phyloP scores from a whole-genome alignment of 192 early-diverging fungal species.

The Umbelopsis sp. region DNA sequence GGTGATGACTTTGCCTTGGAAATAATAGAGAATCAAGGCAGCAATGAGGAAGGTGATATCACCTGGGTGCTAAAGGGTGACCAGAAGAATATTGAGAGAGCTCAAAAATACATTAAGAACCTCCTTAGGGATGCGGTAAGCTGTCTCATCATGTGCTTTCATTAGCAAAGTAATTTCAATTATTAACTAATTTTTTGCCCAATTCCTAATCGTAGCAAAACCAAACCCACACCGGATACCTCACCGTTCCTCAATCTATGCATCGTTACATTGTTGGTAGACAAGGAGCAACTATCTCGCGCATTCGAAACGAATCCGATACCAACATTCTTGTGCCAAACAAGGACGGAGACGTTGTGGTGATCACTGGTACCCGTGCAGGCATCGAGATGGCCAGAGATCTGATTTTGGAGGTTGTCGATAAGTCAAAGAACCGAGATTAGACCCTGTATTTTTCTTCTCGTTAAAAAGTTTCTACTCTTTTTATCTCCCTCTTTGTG shows the following conservation, averaged over 20 bases:
- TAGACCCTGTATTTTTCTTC: not conserved
- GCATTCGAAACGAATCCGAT: constrained; percentile 66
- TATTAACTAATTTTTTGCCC: not conserved
- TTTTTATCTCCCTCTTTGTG: too few species aligned
- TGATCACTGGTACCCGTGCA: constrained; percentile 58
- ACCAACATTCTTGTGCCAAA: constrained; percentile 67
- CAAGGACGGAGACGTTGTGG: constrained; percentile 36
- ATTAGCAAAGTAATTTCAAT: not conserved
- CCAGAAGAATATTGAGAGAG: constrained; percentile 47
- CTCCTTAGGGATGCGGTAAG: constrained; percentile 31
- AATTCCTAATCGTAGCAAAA: not conserved
- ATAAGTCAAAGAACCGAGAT: constrained; percentile 23
- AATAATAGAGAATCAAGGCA: constrained; percentile 30
- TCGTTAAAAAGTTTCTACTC: too few species aligned
- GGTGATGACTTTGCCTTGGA: constrained; percentile 40
- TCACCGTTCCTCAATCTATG: constrained; percentile 46
- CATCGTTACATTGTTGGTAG: constrained; percentile 79
- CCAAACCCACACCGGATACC: constrained; percentile 41
- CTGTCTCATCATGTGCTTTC: not conserved
- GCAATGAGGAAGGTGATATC: constrained; percentile 32
- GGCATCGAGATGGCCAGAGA: constrained; percentile 57
- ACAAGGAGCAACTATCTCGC: constrained; percentile 67
- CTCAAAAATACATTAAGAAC: constrained; percentile 30
- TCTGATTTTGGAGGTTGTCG: constrained; percentile 56
- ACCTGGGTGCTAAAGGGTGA: constrained; percentile 59